These are phyloP conservation scores for Tetradesmus lagerheimii DNA, from an alignment of 139 green algal species.

Conservation along the genomic window DNA sequence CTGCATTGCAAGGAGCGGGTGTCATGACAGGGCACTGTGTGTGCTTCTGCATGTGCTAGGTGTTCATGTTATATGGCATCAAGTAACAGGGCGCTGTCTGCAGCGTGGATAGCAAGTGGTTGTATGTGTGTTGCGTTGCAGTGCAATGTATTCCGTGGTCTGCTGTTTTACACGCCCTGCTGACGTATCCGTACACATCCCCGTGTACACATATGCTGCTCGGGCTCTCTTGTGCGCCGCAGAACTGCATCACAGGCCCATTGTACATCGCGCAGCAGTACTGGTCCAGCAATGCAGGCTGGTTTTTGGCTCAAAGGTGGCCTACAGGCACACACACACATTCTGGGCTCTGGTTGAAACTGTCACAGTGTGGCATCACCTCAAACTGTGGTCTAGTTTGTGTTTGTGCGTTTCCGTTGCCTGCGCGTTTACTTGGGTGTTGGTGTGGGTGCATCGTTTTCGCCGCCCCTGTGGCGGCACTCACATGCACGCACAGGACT, in stretches of 20 bases:
- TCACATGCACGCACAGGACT: not conserved
- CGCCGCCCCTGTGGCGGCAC: not conserved
- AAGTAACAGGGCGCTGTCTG: no score
- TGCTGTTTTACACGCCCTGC: not conserved
- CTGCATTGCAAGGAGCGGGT: not conserved
- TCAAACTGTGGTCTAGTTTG: not conserved
- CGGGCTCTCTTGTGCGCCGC: not conserved
- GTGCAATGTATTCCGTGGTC: not conserved
- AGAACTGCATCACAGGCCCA: not conserved
- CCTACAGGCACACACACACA: not conserved
- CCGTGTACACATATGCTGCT: not conserved
- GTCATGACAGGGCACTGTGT: not conserved
- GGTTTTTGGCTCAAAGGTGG: not conserved
- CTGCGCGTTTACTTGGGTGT: not conserved
- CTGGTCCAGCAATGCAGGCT: not conserved
- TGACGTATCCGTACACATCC: not conserved
- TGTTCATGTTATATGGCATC: no score
- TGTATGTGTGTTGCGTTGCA: not conserved
- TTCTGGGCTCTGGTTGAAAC: not conserved
- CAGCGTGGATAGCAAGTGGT: no score
- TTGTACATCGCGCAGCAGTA: not conserved
- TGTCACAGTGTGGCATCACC: not conserved
- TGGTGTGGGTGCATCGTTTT: not conserved
- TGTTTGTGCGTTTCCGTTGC: not conserved
- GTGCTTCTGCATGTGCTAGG: no score